Conservation (phyloP, 352 stramenopile species). For the Phytopythium helicoides region DNA sequence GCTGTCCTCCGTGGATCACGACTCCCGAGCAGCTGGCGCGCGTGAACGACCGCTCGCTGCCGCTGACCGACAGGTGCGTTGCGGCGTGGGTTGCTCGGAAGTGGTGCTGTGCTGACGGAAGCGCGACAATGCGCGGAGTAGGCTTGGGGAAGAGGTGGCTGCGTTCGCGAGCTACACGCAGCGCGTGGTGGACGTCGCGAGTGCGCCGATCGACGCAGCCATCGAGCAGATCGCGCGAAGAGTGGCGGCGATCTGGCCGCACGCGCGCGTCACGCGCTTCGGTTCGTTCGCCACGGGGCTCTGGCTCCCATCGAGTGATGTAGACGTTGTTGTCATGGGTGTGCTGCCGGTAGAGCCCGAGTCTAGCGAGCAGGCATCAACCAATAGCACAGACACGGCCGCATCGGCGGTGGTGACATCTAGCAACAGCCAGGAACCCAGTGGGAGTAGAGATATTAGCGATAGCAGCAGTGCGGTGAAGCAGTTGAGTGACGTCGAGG, state of each 20-base stretch:
- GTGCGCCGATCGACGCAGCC: slow-evolving; percentile 65
- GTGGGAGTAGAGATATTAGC: background rate
- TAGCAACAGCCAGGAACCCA: background rate
- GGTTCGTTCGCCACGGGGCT: slow-evolving; percentile 84
- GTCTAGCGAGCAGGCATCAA: no score
- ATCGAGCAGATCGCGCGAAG: slow-evolving; percentile 62
- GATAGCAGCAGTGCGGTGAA: slow-evolving; percentile 15
- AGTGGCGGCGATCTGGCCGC: slow-evolving; percentile 73
- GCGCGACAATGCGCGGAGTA: no score
- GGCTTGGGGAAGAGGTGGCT: slow-evolving; percentile 59
- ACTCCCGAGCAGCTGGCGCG: slow-evolving; percentile 1
- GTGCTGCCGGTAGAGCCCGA: slow-evolving; percentile 29
- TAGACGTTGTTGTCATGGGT: slow-evolving; percentile 86
- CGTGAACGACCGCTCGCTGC: slow-evolving; percentile 16
- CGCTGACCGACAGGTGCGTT: slow-evolving; percentile 12
- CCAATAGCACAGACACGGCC: no score
- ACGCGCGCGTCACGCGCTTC: slow-evolving; percentile 70
- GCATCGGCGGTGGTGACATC: no score
- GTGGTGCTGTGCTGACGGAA: background rate
- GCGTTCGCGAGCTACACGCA: slow-evolving; percentile 69
- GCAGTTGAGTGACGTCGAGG: slow-evolving; percentile 25
- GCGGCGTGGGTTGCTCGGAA: background rate
- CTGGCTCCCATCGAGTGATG: slow-evolving; percentile 87
- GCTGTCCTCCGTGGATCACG: slow-evolving; percentile 6
- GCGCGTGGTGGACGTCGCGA: slow-evolving; percentile 44